These are phyloP conservation scores for Pelargonium cotyledonis DNA, from an alignment of 441 rosid genomes.

Conservation along the genomic window DNA sequence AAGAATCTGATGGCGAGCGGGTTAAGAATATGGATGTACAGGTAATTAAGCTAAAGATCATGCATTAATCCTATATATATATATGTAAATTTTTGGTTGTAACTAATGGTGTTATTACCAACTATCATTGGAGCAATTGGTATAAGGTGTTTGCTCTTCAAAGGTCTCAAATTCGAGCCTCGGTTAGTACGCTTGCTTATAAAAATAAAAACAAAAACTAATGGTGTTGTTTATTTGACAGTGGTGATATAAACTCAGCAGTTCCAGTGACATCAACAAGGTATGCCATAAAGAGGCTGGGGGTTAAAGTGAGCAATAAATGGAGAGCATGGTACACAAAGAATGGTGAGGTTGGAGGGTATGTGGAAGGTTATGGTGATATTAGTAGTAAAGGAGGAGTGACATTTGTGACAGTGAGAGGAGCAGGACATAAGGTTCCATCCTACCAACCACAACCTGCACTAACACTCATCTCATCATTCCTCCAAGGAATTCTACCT, in stretches of 20 bases:
- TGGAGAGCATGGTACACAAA: background rate
- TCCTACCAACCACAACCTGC: constrained; percentile 36
- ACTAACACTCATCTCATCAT: constrained; percentile 29
- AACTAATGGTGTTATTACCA: too few relatives aligned
- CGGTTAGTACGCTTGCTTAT: too few relatives aligned
- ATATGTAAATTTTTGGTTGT: too few relatives aligned
- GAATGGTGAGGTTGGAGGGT: constrained; percentile 22
- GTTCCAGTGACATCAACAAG: constrained; percentile 26
- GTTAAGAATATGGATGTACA: constrained; percentile 28
- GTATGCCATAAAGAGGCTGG: constrained; percentile 23
- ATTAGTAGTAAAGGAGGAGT: constrained; percentile 12
- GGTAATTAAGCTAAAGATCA: background rate
- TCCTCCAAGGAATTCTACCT: constrained; percentile 23
- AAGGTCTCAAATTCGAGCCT: too few relatives aligned
- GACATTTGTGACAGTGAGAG: constrained; percentile 36
- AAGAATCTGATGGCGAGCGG: constrained; percentile 23
- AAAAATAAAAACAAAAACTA: too few relatives aligned
- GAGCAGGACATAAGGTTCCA: constrained; percentile 39
- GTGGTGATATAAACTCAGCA: constrained; percentile 24
- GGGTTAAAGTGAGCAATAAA: too few relatives aligned
- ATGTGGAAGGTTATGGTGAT: constrained; percentile 24
- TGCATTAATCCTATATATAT: too few relatives aligned
- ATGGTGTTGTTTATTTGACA: constrained; percentile 3
- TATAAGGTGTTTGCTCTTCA: too few relatives aligned
- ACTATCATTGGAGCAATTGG: too few relatives aligned